Percentiles rank a stretch among this genome's conserved stretches.
Evolutionary conservation across 1,139 yeast species (phyloP).

Genomic region (Candida labiduridarum): DNA sequence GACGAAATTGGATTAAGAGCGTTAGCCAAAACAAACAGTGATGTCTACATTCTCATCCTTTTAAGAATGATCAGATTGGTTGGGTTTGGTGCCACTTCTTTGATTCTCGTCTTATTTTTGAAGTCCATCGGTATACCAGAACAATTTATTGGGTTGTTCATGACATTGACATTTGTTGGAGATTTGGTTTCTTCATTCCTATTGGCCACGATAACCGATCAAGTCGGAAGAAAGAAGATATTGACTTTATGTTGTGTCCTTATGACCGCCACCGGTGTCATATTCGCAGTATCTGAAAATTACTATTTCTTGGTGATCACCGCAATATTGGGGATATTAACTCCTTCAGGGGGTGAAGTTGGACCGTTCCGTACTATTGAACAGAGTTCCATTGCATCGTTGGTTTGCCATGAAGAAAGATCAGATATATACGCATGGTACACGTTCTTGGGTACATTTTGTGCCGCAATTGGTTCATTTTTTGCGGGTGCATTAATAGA

Average conservation of each 20-base stretch:
- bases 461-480: constrained; percentile 41
- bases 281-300: constrained; percentile 25
- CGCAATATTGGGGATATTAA: constrained; percentile 38
- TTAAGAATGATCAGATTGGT: constrained; percentile 40
- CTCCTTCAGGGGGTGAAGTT: constrained; percentile 48
- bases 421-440: constrained; percentile 49
- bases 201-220: constrained; percentile 79
- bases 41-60: constrained; percentile 32
- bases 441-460: constrained; percentile 38
- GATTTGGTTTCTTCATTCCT: constrained; percentile 73
- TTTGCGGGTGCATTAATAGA: constrained; percentile 33
- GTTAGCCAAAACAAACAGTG: constrained; percentile 25
- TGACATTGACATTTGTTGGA: constrained; percentile 74
- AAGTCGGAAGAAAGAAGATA: constrained; percentile 52
- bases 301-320: constrained; percentile 25
- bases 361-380: constrained; percentile 47
- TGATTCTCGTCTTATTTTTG: constrained; percentile 41
- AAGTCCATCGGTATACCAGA: constrained; percentile 33
- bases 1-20: constrained; percentile 33
- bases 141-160: constrained; percentile 37
- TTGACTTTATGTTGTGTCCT: constrained; percentile 29
- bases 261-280: constrained; percentile 35
- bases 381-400: constrained; percentile 40
- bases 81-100: constrained; percentile 45
- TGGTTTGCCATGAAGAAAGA: constrained; percentile 29